phyloP scores from a whole-genome alignment of 2,329 filamentous ascomycete genomes.

The Davidsoniella virescens region DNA sequence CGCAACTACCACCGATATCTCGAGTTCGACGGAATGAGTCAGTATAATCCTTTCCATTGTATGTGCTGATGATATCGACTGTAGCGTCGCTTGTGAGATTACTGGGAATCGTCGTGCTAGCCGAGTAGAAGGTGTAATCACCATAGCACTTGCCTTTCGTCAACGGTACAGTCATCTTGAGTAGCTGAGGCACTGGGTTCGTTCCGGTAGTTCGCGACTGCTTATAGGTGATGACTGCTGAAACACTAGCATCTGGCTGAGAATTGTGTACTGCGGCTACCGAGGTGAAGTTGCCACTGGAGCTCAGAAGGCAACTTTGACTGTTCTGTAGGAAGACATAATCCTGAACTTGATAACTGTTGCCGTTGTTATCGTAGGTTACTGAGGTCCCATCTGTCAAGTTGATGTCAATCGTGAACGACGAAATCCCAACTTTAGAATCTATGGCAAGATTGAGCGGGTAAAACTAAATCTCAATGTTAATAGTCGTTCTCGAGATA shows the following conservation, averaged over 20 bases:
- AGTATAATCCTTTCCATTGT: conserved; percentile 23
- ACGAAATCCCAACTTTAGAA: conserved; percentile 42
- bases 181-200: conserved; percentile 25
- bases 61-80: conserved; percentile 29
- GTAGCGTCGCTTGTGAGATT: conserved; percentile 28
- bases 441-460: conserved; percentile 35
- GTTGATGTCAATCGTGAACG: conserved; percentile 39
- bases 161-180: conserved; percentile 24
- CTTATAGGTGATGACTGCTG: conserved; percentile 29
- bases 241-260: conserved; percentile 24
- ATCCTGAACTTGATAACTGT: conserved; percentile 37
- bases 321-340: conserved; percentile 36
- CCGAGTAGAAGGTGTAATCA: conserved; percentile 31
- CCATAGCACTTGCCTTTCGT: conserved; percentile 29
- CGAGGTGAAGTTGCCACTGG: conserved; percentile 27
- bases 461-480: conserved; percentile 23
- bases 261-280: conserved; percentile 35
- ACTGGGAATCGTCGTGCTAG: conserved; percentile 27
- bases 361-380: conserved; percentile 40
- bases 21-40: conserved; percentile 34
- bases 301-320: conserved; percentile 37
- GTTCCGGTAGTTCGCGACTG: conserved; percentile 20
- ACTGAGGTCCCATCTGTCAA: conserved; percentile 29
- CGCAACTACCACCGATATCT: conserved; percentile 29
- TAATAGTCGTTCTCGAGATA: too few species aligned